Percentiles rank a stretch among this genome's conserved stretches.
phyloP scores from a whole-genome alignment of 2,329 filamentous ascomycete genomes.

The Colletotrichum salicis region DNA sequence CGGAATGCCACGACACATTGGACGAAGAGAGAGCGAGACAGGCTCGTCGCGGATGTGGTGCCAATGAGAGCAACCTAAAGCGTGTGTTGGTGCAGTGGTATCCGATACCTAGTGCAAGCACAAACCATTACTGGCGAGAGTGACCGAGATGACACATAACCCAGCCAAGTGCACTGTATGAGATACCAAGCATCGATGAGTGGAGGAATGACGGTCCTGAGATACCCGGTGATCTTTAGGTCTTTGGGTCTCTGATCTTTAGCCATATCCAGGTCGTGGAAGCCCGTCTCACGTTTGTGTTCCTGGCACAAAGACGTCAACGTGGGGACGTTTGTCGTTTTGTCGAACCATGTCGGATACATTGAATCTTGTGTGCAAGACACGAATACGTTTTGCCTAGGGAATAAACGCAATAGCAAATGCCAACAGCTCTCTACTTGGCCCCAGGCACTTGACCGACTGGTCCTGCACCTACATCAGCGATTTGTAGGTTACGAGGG shows the following conservation, averaged over 20 bases:
- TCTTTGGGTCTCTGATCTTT: constrained; percentile 26
- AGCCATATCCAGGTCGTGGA: constrained; percentile 7
- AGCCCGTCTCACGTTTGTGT: constrained; percentile 6
- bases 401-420: neutral
- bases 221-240: neutral
- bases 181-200: neutral
- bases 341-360: constrained; percentile 1
- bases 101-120: constrained; percentile 10
- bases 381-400: constrained; percentile 15
- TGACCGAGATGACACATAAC: constrained; percentile 24
- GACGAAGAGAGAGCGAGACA: constrained; percentile 7
- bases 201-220: constrained; percentile 19
- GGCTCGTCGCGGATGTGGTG: neutral
- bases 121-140: constrained; percentile 2
- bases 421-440: neutral
- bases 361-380: neutral
- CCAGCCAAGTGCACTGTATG: neutral
- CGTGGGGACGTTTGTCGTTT: constrained; percentile 28
- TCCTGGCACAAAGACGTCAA: constrained; percentile 26
- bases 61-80: neutral
- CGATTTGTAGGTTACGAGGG: neutral
- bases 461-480: neutral
- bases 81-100: neutral
- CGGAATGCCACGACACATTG: constrained; percentile 19
- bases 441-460: neutral